Evolutionary conservation across 345 rosid species (phyloP), one percentile per base, ranked within the genome.

Genomic region (Streptanthus diversifolius): DNA sequence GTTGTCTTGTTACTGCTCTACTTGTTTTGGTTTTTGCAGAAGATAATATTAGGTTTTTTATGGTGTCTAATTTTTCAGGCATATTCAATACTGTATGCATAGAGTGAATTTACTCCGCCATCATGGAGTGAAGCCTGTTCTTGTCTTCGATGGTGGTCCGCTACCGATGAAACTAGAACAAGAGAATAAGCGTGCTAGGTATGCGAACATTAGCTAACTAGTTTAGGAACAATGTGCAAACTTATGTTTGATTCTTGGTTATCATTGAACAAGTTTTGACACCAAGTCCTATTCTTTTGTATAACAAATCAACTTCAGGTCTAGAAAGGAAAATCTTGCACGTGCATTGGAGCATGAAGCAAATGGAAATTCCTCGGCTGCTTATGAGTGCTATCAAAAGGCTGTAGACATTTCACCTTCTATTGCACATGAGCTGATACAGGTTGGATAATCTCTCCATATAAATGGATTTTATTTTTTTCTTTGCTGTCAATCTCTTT

Each of bases 151-250:
- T 79, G 98, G 98, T 66, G 99, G 97, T 77, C 75, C 85, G 53
- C 81, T 95, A 58, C 98, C 97, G 0, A 90, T 95, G 98, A 91
- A 95, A 85, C 83, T 82, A 48, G 99, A 95, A 55, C 98, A 95
- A 80, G 99, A 95, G 87, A 95, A 90, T 76, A 91, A 91, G 73
- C 95, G 99, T 40, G 92, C 92, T 35, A 91, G 92, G 97, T 95
- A 84, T 66, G 67, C n/a, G 18, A 66, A 29, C 67, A 14, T 48
- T 37, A 19, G 53, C 36, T 27, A n/a, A 35, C 29, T 45, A 32
- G 15, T 43, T 43, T 13, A 52, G 5, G 21, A 3, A 63, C 21
- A 71, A 22, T 70, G 15, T 35, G 39, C 7, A 17, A 8, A 37
- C 0, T 0, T 73, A 3, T 68, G 45, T 54, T 53, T 19, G 22